Percentiles rank a stretch among this genome's conserved stretches.
These are phyloP conservation scores for Holtermanniella nyarrowii DNA, from an alignment of 768 basidiomycete species.

Conservation along the genomic window DNA sequence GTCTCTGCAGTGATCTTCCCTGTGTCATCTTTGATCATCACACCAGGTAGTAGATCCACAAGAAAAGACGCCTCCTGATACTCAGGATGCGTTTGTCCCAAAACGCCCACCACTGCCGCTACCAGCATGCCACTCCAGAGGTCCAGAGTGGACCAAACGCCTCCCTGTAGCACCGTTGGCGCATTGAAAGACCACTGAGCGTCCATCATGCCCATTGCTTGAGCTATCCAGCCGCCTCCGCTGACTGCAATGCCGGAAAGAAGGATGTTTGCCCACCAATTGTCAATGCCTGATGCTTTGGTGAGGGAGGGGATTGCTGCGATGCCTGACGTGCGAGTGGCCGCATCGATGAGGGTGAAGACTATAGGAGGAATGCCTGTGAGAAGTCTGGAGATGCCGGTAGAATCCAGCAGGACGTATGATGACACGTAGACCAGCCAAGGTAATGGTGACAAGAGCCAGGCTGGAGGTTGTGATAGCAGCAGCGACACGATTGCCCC, in stretches of 20 bases:
- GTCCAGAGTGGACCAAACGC: conserved; percentile 18
- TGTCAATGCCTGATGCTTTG: not conserved
- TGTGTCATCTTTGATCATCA: no score
- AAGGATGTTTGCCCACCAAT: conserved; percentile 9
- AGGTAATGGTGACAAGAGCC: conserved; percentile 27
- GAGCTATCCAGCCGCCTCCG: conserved; percentile 20
- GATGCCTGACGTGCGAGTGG: conserved; percentile 20
- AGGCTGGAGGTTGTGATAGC: conserved; percentile 22
- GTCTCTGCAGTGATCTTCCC: no score
- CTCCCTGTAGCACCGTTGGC: conserved; percentile 17
- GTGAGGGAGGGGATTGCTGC: conserved; percentile 12
- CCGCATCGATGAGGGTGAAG: conserved; percentile 22
- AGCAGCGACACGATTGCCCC: conserved; percentile 22
- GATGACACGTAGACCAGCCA: conserved; percentile 25
- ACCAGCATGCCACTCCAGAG: conserved; percentile 17
- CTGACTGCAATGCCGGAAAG: conserved; percentile 17
- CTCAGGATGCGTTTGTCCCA: conserved; percentile 5
- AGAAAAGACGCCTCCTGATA: no score
- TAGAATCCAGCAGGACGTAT: conserved; percentile 23
- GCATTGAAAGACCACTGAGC: conserved; percentile 17
- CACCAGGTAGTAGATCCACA: no score
- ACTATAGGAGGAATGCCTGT: conserved; percentile 17
- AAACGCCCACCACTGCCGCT: conserved; percentile 11
- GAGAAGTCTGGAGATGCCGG: conserved; percentile 15
- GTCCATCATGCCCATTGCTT: conserved; percentile 12